phyloP scores from a whole-genome alignment of 495 filamentous ascomycete species.

The Rhizodiscina lignyota region DNA sequence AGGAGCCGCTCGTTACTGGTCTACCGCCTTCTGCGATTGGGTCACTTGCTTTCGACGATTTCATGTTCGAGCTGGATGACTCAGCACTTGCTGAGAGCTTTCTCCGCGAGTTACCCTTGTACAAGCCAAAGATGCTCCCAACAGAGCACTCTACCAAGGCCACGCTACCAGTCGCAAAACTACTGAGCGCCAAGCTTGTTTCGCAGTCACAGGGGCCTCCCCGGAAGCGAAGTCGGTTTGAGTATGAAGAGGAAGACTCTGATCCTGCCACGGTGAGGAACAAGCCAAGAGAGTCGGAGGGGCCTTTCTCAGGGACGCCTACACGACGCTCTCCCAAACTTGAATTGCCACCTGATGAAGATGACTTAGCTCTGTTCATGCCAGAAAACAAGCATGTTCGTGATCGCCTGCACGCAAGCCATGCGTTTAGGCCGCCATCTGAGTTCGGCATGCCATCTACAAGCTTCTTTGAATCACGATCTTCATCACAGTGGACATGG shows the following conservation, averaged over 20 bases:
- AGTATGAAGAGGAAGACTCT: conserved; percentile 54
- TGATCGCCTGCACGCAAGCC: conserved; percentile 79
- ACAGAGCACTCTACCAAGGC: conserved; percentile 18
- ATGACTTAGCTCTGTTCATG: conserved; percentile 69
- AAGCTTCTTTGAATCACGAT: conserved; percentile 71
- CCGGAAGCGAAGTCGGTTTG: conserved; percentile 61
- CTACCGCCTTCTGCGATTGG: conserved; percentile 61
- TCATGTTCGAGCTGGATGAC: conserved; percentile 59
- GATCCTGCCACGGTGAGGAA: conserved; percentile 25
- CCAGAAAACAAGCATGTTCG: conserved; percentile 80
- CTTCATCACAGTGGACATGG: conserved; percentile 77
- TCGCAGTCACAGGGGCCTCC: conserved; percentile 48
- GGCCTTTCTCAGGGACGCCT: conserved; percentile 12
- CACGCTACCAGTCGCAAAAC: conserved; percentile 75
- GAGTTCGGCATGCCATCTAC: conserved; percentile 79
- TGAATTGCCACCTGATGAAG: conserved; percentile 49
- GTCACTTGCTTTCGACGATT: conserved; percentile 62
- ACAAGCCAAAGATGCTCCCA: conserved; percentile 31
- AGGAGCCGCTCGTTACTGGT: conserved; percentile 7
- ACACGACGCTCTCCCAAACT: conserved; percentile 18
- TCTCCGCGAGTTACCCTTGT: conserved; percentile 71
- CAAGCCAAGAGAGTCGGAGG: conserved; percentile 8
- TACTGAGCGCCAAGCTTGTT: conserved; percentile 62
- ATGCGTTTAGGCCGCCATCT: conserved; percentile 83
- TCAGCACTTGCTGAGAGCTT: conserved; percentile 65